Evolutionary conservation across 1,139 yeast genomes (phyloP).

Genomic region (Tardiomyces depauwii): DNA sequence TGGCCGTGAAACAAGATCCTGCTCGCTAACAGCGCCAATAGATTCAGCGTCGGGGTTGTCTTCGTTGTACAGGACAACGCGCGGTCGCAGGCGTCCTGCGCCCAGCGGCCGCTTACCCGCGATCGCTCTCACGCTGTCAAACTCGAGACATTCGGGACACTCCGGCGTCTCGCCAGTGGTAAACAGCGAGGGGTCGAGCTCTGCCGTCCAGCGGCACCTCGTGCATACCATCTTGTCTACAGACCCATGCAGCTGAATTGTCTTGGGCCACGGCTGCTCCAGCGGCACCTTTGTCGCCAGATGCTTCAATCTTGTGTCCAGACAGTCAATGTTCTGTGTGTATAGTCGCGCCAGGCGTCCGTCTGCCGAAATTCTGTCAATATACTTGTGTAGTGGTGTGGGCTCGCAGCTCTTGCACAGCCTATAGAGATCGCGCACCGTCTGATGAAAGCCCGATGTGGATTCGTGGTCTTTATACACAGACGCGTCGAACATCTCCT

Average conservation of each 20-base stretch:
- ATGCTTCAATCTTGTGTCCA: constrained; percentile 33
- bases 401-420: constrained; percentile 52
- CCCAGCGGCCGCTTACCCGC: constrained; percentile 70
- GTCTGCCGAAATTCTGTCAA: constrained; percentile 47
- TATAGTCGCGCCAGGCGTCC: constrained; percentile 61
- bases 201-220: constrained; percentile 47
- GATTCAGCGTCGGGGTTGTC: constrained; percentile 81
- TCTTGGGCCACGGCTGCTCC: constrained; percentile 36
- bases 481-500: constrained; percentile 69
- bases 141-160: constrained; percentile 47
- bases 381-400: constrained; percentile 59
- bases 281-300: constrained; percentile 41
- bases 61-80: constrained; percentile 78
- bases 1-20: constrained; percentile 54
- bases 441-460: constrained; percentile 55
- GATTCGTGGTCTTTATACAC: constrained; percentile 59
- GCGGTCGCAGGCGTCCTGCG: constrained; percentile 66
- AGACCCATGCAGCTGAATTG: constrained; percentile 75
- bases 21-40: constrained; percentile 59
- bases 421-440: constrained; percentile 52
- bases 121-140: constrained; percentile 36
- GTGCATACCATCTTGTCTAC: constrained; percentile 63
- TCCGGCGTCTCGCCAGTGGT: constrained; percentile 22
- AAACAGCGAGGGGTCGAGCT: constrained; percentile 32
- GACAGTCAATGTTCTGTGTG: constrained; percentile 35